Conservation (phyloP, 2,329 filamentous ascomycete species). For the Monosporascus sp. region DNA sequence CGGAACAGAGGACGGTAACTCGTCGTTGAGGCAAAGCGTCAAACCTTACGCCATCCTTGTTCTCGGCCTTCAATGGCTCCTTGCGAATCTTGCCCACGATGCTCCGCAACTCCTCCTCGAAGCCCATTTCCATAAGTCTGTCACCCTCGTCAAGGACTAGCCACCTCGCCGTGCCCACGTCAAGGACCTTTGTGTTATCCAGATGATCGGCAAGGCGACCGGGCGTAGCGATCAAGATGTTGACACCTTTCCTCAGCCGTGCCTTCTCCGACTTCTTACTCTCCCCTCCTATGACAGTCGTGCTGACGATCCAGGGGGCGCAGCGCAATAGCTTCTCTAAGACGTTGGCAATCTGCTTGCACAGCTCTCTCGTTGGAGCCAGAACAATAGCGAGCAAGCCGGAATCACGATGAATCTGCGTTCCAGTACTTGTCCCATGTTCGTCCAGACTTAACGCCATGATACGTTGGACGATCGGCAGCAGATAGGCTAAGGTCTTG, state of each 20-base stretch:
- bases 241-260: constrained; percentile 87
- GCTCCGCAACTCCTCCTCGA: constrained; percentile 87
- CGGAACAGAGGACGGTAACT: constrained; percentile 88
- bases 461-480: constrained; percentile 87
- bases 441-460: constrained; percentile 64
- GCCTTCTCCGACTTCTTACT: constrained; percentile 82
- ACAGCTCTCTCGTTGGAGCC: constrained; percentile 87
- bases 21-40: constrained; percentile 68
- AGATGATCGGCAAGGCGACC: constrained; percentile 88
- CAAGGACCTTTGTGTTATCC: constrained; percentile 83
- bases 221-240: constrained; percentile 92
- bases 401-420: constrained; percentile 71
- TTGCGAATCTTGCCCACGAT: constrained; percentile 77
- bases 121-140: constrained; percentile 96
- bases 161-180: constrained; percentile 88
- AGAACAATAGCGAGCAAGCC: constrained; percentile 93
- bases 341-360: constrained; percentile 87
- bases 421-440: constrained; percentile 38
- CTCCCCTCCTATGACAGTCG: constrained; percentile 69
- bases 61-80: constrained; percentile 53
- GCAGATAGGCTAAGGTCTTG: constrained; percentile 92
- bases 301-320: constrained; percentile 89
- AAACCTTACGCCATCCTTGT: constrained; percentile 52
- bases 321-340: constrained; percentile 82
- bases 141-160: constrained; percentile 93